A percentile compares a stretch with the other conserved stretches of the same genome.
Evolutionary conservation across 257 asterid species (phyloP).

Genomic region (Linderniella brevidens): DNA sequence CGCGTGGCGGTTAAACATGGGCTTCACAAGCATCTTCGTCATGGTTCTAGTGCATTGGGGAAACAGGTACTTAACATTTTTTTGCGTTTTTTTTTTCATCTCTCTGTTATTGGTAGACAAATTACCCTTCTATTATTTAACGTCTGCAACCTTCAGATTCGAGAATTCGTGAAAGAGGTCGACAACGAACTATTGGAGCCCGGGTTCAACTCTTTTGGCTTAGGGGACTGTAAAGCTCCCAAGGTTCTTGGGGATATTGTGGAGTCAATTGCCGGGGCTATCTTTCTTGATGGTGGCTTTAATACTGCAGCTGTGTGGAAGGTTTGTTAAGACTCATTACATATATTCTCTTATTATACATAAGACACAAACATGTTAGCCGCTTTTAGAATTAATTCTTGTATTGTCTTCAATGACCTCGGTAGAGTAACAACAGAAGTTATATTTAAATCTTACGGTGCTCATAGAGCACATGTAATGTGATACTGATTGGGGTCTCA

Average conservation of each 20-base stretch:
- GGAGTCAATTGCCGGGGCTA: slow-evolving; percentile 98
- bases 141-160: slow-evolving; percentile 38
- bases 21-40: slow-evolving; percentile 90
- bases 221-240: slow-evolving; percentile 99
- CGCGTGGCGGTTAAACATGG: slow-evolving; percentile 88
- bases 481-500: too few relatives aligned
- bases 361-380: slow-evolving; percentile 1
- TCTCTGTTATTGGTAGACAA: slow-evolving; percentile 2
- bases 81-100: neutral
- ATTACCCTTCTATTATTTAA: slow-evolving; percentile 4
- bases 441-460: too few relatives aligned
- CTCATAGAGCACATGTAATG: too few relatives aligned
- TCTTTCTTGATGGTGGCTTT: slow-evolving; percentile 78
- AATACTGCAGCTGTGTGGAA: slow-evolving; percentile 75
- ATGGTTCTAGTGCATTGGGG: slow-evolving; percentile 92
- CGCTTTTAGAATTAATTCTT: slow-evolving; percentile 4
- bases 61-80: slow-evolving; percentile 42
- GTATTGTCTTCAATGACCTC: too few relatives aligned
- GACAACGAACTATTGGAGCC: slow-evolving; percentile 56
- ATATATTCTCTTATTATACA: too few relatives aligned
- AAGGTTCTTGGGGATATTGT: slow-evolving; percentile 97
- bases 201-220: slow-evolving; percentile 86
- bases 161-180: slow-evolving; percentile 84
- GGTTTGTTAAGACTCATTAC: slow-evolving; percentile 37
- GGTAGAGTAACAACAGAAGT: too few relatives aligned